A percentile compares a stretch with the other conserved stretches of the same genome.
phyloP scores from a whole-genome alignment of 306 rosid species.

The Begonia fuchsioides region DNA sequence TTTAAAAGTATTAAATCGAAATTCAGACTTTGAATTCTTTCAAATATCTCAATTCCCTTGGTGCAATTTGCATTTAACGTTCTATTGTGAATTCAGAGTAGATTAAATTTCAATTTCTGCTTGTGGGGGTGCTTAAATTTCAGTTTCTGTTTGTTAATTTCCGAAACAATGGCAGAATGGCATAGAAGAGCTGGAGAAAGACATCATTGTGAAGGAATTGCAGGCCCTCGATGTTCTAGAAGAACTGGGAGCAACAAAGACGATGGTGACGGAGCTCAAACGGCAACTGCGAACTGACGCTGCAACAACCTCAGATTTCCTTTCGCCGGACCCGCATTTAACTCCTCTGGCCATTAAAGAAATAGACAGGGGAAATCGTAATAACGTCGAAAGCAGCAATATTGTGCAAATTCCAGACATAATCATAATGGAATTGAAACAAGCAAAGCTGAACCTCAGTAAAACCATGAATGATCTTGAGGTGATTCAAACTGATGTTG shows the following conservation, averaged over 20 bases:
- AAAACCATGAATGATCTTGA: conserved; percentile 76
- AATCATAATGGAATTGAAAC: conserved; percentile 60
- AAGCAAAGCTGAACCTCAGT: conserved; percentile 66
- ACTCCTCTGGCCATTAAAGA: too few species aligned
- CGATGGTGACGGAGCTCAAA: conserved; percentile 27
- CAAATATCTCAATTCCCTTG: too few species aligned
- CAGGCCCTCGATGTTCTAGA: conserved; percentile 35
- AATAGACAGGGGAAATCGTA: too few species aligned
- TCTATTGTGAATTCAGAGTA: too few species aligned
- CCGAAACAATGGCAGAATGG: not conserved
- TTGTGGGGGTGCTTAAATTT: too few species aligned
- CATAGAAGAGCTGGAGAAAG: conserved; percentile 26
- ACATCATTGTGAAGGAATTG: conserved; percentile 33
- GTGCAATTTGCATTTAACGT: too few species aligned
- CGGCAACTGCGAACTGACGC: conserved; percentile 25
- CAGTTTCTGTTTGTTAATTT: too few species aligned
- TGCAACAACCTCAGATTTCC: not conserved
- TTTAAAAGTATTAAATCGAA: too few species aligned
- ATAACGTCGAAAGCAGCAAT: too few species aligned
- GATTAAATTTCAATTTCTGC: too few species aligned
- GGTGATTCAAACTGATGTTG: conserved; percentile 67
- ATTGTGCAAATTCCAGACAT: conserved; percentile 23
- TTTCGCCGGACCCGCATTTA: too few species aligned
- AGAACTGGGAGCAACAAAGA: conserved; percentile 34
- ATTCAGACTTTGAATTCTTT: too few species aligned